Base-by-base conservation (phyloP, 176 grass and related monocot species). In the Phragmites australis region DNA sequence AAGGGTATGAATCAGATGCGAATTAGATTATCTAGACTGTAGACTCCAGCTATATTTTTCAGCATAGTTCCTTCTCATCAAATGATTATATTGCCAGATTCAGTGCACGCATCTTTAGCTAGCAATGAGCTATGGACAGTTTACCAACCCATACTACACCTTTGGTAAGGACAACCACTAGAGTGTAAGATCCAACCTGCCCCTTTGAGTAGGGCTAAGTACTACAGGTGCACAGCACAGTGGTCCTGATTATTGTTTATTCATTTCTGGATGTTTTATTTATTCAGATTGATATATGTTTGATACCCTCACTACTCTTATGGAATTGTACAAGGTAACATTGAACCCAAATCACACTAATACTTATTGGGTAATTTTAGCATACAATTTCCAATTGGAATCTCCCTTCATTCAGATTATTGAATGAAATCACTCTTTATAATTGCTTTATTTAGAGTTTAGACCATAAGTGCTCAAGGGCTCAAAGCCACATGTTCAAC, bases 171-270 rank as follows among this genome's bases (percentile, higher is more conserved):
- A 59, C 30, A 83, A 74, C 69, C 54, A 61, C 49, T 61, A 52
- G 67, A 74, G 68, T 50, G 15, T 74, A 74, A 46, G 75, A 84
- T 75, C 68, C 75, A 75, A 75, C 25, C 76, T 80, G 68, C 75
- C 51, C 62, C 41, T 84, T 80, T 68, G 51, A 68, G 70, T 78
- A 79, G 65, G 73, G 74, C 8, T 82, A 37, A 71, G 41, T 50
- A 88, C n/a, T 5, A 40, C 26, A 78, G 41, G 46, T 79, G 17
- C 7, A 55, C 21, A 79, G n/a, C 61, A 83, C 34, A 43, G 75
- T 74, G 54, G 68, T 79, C 60, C 59, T 48, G 15, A n/a, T 10
- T 83, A 72, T 78, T 59, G 30, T 61, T 53, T 71, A 62, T 29
- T 30, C 22, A 6, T 59, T 30, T 42, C 1, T 52, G 40, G 43